Conservation (phyloP, 139 green algal genomes). For the Ettlia oleoabundans region DNA sequence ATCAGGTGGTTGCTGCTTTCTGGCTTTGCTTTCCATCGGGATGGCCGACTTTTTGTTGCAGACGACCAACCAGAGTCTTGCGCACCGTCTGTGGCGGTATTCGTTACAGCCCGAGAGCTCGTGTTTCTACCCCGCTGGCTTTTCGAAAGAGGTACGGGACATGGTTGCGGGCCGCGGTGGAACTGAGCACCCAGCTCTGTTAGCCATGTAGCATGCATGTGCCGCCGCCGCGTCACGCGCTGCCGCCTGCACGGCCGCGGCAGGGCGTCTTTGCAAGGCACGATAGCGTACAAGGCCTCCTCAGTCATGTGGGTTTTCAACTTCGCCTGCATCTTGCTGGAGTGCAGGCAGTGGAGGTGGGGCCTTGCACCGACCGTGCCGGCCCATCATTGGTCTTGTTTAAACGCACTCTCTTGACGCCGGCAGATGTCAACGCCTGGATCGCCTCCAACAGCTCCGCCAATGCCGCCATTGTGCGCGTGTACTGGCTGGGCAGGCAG, state of each 20-base stretch:
- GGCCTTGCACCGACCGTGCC: background rate
- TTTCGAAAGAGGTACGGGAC: background rate
- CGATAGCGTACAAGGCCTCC: no score
- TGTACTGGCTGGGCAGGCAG: constrained; percentile 12
- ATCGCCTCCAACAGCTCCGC: background rate
- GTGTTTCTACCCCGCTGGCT: constrained; percentile 9
- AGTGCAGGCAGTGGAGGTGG: constrained; percentile 14
- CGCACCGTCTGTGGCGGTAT: constrained; percentile 15
- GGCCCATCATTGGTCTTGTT: constrained; percentile 7
- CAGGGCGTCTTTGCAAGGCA: no score
- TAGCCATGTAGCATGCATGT: background rate
- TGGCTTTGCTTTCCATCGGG: background rate
- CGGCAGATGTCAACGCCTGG: background rate
- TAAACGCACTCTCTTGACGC: background rate
- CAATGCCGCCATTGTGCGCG: background rate
- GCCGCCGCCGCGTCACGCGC: background rate
- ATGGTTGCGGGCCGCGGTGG: background rate
- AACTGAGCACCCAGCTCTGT: no score
- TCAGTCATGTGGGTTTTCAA: no score
- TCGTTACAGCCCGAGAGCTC: background rate
- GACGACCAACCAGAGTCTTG: background rate
- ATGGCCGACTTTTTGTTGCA: constrained; percentile 5
- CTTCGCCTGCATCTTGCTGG: no score
- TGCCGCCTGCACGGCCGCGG: no score
- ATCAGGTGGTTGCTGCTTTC: background rate